Evolutionary conservation across 2,329 filamentous ascomycete genomes (phyloP).

Genomic region (Hypocreales sp.): DNA sequence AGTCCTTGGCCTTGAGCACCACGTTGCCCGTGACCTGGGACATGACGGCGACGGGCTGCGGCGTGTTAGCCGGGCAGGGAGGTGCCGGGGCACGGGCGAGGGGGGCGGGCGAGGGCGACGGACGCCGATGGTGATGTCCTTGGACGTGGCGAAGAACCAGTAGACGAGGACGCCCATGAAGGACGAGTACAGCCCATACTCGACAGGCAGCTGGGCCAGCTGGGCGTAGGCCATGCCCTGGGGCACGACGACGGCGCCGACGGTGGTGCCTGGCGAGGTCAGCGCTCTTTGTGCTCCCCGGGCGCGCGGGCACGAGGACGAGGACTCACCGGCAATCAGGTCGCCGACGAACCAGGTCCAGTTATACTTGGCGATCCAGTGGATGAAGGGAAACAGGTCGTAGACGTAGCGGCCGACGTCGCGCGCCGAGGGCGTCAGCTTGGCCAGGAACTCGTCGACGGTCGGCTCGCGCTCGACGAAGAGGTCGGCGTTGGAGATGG

Average conservation of each 20-base stretch:
- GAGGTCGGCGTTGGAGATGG: slow-evolving; percentile 19
- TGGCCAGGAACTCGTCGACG: slow-evolving; percentile 22
- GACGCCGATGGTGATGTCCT: slow-evolving; percentile 75
- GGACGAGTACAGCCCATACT: slow-evolving; percentile 49
- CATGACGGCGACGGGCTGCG: slow-evolving; percentile 37
- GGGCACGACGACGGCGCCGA: slow-evolving; percentile 38
- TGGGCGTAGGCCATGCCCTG: slow-evolving; percentile 38
- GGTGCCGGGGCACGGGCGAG: too few species aligned
- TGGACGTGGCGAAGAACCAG: slow-evolving; percentile 96
- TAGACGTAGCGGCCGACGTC: slow-evolving; percentile 18
- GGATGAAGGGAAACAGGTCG: slow-evolving; percentile 30
- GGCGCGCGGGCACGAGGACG: too few species aligned
- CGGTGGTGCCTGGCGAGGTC: slow-evolving; percentile 25
- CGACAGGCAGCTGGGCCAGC: slow-evolving; percentile 28
- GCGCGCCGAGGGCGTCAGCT: slow-evolving; percentile 17
- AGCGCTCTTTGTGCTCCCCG: too few species aligned
- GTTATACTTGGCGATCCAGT: slow-evolving; percentile 36
- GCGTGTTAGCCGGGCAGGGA: too few species aligned
- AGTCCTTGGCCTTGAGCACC: slow-evolving; percentile 21
- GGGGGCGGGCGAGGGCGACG: too few species aligned
- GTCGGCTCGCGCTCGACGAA: slow-evolving; percentile 26
- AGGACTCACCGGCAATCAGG: slow-evolving; percentile 26
- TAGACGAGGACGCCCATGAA: slow-evolving; percentile 94
- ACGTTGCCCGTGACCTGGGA: slow-evolving; percentile 35
- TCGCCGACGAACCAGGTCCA: slow-evolving; percentile 30